phyloP scores from a whole-genome alignment of 1,139 yeast species.

The Suhomyces coccinellae region DNA sequence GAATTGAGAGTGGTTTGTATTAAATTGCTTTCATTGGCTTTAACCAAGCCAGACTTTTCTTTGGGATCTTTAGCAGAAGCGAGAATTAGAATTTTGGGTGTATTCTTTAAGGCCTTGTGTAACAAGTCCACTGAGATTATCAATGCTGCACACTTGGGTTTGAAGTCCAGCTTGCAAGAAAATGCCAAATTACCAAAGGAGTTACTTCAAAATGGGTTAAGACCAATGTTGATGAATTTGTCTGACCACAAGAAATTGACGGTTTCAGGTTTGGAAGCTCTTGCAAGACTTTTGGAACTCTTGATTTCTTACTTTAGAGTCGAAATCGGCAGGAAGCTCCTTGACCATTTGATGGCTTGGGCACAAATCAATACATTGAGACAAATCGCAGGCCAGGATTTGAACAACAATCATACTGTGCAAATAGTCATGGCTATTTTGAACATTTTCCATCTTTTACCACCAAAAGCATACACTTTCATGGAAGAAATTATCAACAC shows the following conservation, averaged over 20 bases:
- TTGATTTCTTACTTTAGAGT: slow-evolving; percentile 92
- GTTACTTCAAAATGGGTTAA: slow-evolving; percentile 83
- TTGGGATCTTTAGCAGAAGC: slow-evolving; percentile 79
- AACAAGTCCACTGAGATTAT: slow-evolving; percentile 85
- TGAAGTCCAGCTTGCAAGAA: slow-evolving; percentile 79
- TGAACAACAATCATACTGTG: slow-evolving; percentile 77
- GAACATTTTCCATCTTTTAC: slow-evolving; percentile 87
- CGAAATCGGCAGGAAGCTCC: slow-evolving; percentile 89
- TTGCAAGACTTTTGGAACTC: slow-evolving; percentile 81
- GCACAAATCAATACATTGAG: slow-evolving; percentile 82
- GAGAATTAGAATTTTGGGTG: slow-evolving; percentile 83
- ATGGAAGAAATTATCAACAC: slow-evolving; percentile 84
- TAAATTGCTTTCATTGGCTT: slow-evolving; percentile 74
- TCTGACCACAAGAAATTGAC: slow-evolving; percentile 92
- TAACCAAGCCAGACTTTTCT: slow-evolving; percentile 77
- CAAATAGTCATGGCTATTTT: slow-evolving; percentile 87
- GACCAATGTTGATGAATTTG: slow-evolving; percentile 93
- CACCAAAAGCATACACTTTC: slow-evolving; percentile 89
- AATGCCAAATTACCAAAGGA: slow-evolving; percentile 92
- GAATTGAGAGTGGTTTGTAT: slow-evolving; percentile 90
- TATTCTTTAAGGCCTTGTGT: slow-evolving; percentile 89
- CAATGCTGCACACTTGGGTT: slow-evolving; percentile 89
- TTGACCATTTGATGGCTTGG: slow-evolving; percentile 96
- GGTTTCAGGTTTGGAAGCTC: slow-evolving; percentile 86
- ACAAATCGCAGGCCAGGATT: slow-evolving; percentile 67